These are phyloP conservation scores for Cladochytrium replicatum DNA, from an alignment of 192 early-diverging fungal genomes.

Conservation along the genomic window DNA sequence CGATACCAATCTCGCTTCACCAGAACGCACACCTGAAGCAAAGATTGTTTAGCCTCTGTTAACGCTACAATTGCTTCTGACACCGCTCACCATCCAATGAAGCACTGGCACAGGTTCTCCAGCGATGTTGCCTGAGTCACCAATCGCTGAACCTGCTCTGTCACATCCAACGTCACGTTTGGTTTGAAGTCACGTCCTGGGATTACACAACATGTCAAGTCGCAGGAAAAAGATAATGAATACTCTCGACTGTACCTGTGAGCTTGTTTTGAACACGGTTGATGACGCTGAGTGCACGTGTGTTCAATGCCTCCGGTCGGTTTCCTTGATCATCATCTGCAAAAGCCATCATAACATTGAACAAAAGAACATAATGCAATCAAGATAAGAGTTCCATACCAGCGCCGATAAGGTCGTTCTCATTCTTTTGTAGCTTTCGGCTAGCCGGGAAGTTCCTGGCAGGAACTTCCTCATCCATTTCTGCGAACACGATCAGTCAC, in stretches of 20 bases:
- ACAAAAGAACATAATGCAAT: too few species aligned
- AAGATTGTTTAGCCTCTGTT: too few species aligned
- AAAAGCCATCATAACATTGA: too few species aligned
- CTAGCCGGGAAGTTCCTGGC: slow-evolving; percentile 29
- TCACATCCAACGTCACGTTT: slow-evolving; percentile 64
- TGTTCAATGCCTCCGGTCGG: slow-evolving; percentile 59
- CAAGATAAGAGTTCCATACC: too few species aligned
- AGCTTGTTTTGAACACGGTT: slow-evolving; percentile 88
- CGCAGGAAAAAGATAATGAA: too few species aligned
- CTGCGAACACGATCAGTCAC: too few species aligned
- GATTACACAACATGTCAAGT: too few species aligned
- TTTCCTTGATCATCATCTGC: slow-evolving; percentile 33
- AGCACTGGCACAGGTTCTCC: slow-evolving; percentile 78
- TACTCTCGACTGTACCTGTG: too few species aligned
- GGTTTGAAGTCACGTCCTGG: slow-evolving; percentile 81
- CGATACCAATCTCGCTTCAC: too few species aligned
- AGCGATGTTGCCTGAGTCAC: slow-evolving; percentile 81
- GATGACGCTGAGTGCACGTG: slow-evolving; percentile 73
- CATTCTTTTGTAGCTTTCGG: slow-evolving; percentile 38
- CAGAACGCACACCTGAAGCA: slow-evolving; percentile 40
- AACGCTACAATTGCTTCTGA: too few species aligned
- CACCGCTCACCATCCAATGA: slow-evolving; percentile 39
- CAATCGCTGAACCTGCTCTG: slow-evolving; percentile 76
- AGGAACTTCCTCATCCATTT: slow-evolving; percentile 16
- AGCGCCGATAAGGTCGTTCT: slow-evolving; percentile 35